Evolutionary conservation across 257 asterid species (phyloP), one percentile per base, ranked within the genome.

Genomic region (Ilex aquifolium): DNA sequence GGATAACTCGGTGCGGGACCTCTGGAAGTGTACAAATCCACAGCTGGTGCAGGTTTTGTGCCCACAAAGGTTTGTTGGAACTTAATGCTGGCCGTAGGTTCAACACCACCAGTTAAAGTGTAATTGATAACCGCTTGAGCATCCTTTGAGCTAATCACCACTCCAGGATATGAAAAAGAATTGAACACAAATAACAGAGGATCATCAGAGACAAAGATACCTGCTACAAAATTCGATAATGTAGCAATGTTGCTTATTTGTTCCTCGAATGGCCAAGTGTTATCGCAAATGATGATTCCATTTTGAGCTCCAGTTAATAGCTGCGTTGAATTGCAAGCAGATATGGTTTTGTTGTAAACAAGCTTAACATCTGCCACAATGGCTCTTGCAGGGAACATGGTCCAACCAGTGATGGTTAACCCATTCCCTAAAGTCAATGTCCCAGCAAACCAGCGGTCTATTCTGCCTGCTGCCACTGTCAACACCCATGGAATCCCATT

Each of bases 401-500:
- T 70, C 83, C 83, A 70, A 2, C 83, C 80, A 0, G n/a, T 49
- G 57, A 74, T 68, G 42, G 31, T 61, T 46, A 15, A 0, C 0
- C 82, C 76, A 55, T 77, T 77, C 17, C 80, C 82, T 4, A 80
- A 60, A 2, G 76, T 71, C 30, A 77, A 16, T 7, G 69, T 71
- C 13, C 82, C 85, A 0, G 68, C 69, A 21, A 80, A 80, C 56
- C 52, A 62, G 7, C 82, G 76, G 59, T 80, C 85, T 0, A 74
- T 59, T 1, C 79, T 27, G 2, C 80, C 87, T 0, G 78, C 65
- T 1, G 80, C 80, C 0, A 71, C 80, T 0, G 71, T 68, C 15
- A 71, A 39, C 2, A 52, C 78, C 85, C 85, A 80, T 0, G 85
- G 83, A 30, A 74, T 76, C 2, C 74, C 85, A 21, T 81, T 82